Conservation (phyloP, 352 stramenopile species). For the Pythium diclinum region DNA sequence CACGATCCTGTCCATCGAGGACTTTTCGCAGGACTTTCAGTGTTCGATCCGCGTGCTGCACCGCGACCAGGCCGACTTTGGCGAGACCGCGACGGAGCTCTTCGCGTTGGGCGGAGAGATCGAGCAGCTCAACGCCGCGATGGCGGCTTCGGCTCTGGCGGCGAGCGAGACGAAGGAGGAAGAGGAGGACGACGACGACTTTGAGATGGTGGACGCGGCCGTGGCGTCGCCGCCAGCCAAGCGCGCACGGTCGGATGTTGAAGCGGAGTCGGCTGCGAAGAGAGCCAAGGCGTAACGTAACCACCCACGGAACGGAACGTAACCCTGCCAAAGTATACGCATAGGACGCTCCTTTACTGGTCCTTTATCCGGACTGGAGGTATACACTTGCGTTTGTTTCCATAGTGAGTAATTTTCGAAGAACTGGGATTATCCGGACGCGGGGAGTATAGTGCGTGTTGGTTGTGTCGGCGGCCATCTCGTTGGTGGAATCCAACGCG, state of each 20-base stretch:
- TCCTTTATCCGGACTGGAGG: background rate
- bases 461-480: conserved; percentile 9
- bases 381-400: conserved; percentile 1
- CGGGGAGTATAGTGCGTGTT: background rate
- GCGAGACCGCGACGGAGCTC: conserved; percentile 65
- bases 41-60: conserved; percentile 83
- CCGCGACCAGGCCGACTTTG: conserved; percentile 54
- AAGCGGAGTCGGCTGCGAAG: conserved; percentile 16
- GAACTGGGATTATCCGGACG: conserved; percentile 9
- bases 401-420: background rate
- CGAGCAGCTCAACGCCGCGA: conserved; percentile 42
- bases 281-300: conserved; percentile 14
- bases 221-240: conserved; percentile 6
- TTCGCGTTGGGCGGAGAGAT: conserved; percentile 76
- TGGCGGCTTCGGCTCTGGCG: conserved; percentile 9
- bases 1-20: conserved; percentile 91
- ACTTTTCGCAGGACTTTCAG: conserved; percentile 95
- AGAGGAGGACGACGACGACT: conserved; percentile 37
- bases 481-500: conserved; percentile 25
- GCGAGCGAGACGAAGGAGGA: conserved; percentile 34
- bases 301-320: background rate
- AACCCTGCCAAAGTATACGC: conserved; percentile 3
- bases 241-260: conserved; percentile 14
- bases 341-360: background rate
- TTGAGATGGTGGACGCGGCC: conserved; percentile 32